phyloP scores from a whole-genome alignment of 2,329 filamentous ascomycete genomes.

The Trichoderma atroviride region DNA sequence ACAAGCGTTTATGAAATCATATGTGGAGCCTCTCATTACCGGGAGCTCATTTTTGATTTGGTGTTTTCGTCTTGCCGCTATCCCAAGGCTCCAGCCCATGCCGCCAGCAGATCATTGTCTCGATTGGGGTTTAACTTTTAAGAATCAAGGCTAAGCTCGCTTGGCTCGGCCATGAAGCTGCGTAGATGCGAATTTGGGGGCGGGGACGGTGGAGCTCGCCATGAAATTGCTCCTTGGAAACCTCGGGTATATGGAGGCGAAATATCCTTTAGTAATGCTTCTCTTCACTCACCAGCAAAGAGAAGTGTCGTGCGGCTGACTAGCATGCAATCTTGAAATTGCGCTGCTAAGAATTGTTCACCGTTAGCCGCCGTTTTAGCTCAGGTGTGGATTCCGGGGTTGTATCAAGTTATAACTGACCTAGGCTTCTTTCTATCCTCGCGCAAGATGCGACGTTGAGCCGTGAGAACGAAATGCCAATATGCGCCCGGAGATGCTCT shows the following conservation, averaged over 20 bases:
- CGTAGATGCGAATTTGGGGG: neutral
- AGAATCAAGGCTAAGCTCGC: neutral
- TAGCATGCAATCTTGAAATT: neutral
- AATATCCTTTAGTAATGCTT: neutral
- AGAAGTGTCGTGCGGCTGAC: neutral
- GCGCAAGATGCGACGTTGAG: neutral
- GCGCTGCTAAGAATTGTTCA: neutral
- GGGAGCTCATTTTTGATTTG: neutral
- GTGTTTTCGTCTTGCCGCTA: neutral
- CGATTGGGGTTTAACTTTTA: neutral
- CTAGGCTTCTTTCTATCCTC: neutral
- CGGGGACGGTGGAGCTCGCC: neutral
- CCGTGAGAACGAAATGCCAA: neutral
- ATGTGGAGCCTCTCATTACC: conserved; percentile 1
- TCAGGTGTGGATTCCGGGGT: neutral
- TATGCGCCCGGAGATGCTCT: neutral
- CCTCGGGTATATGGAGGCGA: neutral
- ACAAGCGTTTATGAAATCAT: conserved; percentile 5
- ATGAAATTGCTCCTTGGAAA: neutral
- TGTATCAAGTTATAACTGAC: neutral
- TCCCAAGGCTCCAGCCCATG: neutral
- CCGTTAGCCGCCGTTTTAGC: neutral
- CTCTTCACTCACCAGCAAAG: neutral
- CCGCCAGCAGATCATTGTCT: neutral
- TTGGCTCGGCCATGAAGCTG: neutral